Evolutionary conservation across 192 early-diverging fungal genomes (phyloP).

Genomic region (Coemansia sp.): DNA sequence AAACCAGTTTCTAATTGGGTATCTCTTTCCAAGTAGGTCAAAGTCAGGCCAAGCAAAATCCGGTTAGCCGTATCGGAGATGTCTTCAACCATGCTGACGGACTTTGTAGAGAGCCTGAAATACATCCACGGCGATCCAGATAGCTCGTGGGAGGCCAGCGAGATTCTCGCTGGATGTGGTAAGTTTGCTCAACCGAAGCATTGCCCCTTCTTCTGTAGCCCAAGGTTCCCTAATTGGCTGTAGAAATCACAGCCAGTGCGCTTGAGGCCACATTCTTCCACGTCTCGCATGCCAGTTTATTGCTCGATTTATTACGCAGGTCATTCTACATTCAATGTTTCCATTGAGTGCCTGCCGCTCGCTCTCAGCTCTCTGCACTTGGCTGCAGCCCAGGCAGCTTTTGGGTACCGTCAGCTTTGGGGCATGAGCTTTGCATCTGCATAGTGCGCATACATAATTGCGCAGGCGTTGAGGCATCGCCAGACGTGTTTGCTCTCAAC

Average conservation of each 20-base stretch:
- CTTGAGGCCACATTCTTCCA: not conserved
- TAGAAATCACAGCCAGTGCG: not conserved
- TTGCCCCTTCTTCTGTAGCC: not conserved
- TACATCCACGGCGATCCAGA: not conserved
- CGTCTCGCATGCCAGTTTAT: not conserved
- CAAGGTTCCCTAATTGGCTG: not conserved
- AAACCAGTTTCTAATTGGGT: not conserved
- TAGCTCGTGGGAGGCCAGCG: not conserved
- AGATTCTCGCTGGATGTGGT: constrained; percentile 5
- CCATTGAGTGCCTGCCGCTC: not conserved
- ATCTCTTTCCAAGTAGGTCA: not conserved
- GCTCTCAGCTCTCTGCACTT: not conserved
- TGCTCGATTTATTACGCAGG: not conserved
- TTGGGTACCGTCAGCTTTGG: not conserved
- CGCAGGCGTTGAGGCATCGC: not conserved
- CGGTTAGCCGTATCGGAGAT: not conserved
- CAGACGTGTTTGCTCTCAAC: not conserved
- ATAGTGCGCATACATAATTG: not conserved
- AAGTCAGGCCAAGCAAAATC: not conserved
- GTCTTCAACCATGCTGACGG: constrained; percentile 7
- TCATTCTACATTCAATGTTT: not conserved
- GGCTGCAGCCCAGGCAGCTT: not conserved
- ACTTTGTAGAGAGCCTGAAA: constrained; percentile 1
- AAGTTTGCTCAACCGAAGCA: not conserved
- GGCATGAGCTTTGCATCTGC: not conserved